A percentile compares a stretch with the other conserved stretches of the same genome.
These are phyloP conservation scores for Colletotrichum sp. DNA, from an alignment of 2,329 filamentous ascomycete genomes.

Conservation along the genomic window DNA sequence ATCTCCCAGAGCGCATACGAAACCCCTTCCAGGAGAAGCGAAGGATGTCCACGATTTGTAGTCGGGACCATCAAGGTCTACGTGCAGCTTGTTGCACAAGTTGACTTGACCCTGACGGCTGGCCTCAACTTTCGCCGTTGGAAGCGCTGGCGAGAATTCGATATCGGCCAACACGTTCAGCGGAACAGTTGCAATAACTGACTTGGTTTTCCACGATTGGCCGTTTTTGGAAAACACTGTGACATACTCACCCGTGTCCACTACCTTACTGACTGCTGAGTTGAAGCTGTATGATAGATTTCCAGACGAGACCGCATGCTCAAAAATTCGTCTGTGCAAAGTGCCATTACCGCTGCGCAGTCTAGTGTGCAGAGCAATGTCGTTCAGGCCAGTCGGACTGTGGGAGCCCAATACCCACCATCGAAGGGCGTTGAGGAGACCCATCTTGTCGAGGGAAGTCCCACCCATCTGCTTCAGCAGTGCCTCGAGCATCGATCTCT, in stretches of 20 bases:
- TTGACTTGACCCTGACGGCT: not conserved
- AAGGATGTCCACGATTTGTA: not conserved
- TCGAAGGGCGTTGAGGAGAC: slow-evolving; percentile 19
- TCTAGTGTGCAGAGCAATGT: slow-evolving; percentile 2
- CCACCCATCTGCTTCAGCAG: slow-evolving; percentile 29
- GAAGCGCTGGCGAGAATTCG: not conserved
- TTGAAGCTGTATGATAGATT: not conserved
- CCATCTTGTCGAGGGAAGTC: slow-evolving; percentile 27
- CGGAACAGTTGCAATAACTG: not conserved
- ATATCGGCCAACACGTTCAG: not conserved
- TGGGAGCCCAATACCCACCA: slow-evolving; percentile 23
- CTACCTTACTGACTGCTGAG: not conserved
- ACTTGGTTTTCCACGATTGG: not conserved
- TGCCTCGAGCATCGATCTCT: slow-evolving; percentile 26
- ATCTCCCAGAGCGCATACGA: not conserved
- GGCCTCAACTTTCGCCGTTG: not conserved
- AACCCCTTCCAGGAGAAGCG: not conserved
- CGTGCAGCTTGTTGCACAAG: not conserved
- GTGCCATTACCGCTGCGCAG: slow-evolving; percentile 14
- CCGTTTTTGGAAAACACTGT: not conserved
- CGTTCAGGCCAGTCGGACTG: not conserved
- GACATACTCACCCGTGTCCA: not conserved
- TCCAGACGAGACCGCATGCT: not conserved
- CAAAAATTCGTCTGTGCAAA: not conserved
- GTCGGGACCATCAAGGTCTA: not conserved